Conservation (phyloP, 2,329 filamentous ascomycete genomes). For the Epichloe baconii region DNA sequence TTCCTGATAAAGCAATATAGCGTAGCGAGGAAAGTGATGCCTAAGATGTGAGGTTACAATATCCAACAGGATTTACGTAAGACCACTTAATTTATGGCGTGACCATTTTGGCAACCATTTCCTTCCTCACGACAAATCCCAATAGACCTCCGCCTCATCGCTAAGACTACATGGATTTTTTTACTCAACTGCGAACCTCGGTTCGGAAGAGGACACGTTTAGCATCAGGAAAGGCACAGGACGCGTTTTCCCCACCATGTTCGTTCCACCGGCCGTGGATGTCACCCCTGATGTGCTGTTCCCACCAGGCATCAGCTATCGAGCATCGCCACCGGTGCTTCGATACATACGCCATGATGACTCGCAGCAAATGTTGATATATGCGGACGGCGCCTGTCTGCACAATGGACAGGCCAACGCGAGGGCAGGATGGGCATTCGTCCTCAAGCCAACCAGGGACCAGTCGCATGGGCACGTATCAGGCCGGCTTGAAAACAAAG, state of each 20-base stretch:
- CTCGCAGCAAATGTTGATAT: not conserved
- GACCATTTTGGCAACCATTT: too few relatives aligned
- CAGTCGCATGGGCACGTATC: not conserved
- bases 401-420: not conserved
- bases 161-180: too few relatives aligned
- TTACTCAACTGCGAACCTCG: too few relatives aligned
- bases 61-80: too few relatives aligned
- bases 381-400: not conserved
- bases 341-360: not conserved
- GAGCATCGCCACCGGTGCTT: rapidly evolving
- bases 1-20: too few relatives aligned
- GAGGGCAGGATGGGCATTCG: not conserved
- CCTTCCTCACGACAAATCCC: too few relatives aligned
- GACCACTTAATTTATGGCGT: too few relatives aligned
- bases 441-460: not conserved
- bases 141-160: too few relatives aligned
- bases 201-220: too few relatives aligned
- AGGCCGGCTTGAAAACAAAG: not conserved
- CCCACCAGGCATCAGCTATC: not conserved
- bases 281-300: not conserved
- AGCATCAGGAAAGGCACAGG: not conserved
- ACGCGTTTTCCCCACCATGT: not conserved
- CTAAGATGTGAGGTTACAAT: too few relatives aligned
- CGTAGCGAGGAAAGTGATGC: too few relatives aligned
- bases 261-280: not conserved